Percentiles rank a stretch among this genome's conserved stretches.
Conservation (phyloP, 139 green algal genomes). For the Raphidocelis subcapitata region DNA sequence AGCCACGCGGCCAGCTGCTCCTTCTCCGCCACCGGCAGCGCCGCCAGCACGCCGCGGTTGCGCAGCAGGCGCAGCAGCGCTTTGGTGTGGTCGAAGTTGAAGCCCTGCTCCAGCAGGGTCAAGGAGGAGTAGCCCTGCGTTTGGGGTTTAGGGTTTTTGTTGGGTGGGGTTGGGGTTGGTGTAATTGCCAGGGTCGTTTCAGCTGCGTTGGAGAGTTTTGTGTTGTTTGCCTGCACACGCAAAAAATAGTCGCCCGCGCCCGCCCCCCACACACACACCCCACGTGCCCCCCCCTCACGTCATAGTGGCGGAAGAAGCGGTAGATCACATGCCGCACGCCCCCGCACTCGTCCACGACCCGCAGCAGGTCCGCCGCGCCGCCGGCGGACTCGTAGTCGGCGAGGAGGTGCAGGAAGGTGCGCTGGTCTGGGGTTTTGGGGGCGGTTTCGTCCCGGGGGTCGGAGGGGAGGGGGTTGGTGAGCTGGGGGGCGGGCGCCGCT, state of each 20-base stretch:
- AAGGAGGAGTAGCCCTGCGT: slow-evolving; percentile 24
- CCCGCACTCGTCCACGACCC: slow-evolving; percentile 41
- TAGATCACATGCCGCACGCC: slow-evolving; percentile 37
- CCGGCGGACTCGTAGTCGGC: slow-evolving; percentile 29
- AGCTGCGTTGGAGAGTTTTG: no score
- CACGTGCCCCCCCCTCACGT: background rate
- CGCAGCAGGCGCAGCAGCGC: slow-evolving; percentile 52
- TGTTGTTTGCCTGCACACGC: no score
- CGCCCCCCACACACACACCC: background rate
- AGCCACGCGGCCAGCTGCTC: background rate
- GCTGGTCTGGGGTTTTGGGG: slow-evolving; percentile 3
- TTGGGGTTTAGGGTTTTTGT: no score
- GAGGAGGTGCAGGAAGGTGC: slow-evolving; percentile 39
- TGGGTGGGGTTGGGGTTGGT: background rate
- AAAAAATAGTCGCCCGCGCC: no score
- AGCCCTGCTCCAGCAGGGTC: slow-evolving; percentile 51
- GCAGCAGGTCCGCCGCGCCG: slow-evolving; percentile 12
- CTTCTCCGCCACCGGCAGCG: slow-evolving; percentile 13
- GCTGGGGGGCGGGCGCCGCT: no score
- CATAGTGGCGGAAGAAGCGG: slow-evolving; percentile 56
- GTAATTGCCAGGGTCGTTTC: no score
- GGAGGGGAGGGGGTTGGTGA: background rate
- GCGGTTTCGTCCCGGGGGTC: background rate
- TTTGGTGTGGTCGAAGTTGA: slow-evolving; percentile 59
- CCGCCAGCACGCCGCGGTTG: slow-evolving; percentile 45